A percentile compares a stretch with the other conserved stretches of the same genome.
Evolutionary conservation across 768 basidiomycete species (phyloP).

Genomic region (Mycena vitilis): DNA sequence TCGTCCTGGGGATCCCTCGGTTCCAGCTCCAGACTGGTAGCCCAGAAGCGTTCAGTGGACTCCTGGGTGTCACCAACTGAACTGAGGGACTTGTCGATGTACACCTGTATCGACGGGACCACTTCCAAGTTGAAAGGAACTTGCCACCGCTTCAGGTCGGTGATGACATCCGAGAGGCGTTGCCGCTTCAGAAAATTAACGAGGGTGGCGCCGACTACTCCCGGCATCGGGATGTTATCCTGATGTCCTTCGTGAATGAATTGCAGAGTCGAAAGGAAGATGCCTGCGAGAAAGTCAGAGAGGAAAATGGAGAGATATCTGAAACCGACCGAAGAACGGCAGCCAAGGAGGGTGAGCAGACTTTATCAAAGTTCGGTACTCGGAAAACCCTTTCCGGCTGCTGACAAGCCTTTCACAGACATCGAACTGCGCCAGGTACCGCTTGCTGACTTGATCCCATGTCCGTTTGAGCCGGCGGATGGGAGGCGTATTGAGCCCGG

Average conservation of each 20-base stretch:
- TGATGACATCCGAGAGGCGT: conserved; percentile 93
- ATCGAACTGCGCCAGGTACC: conserved; percentile 77
- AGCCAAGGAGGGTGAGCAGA: conserved; percentile 92
- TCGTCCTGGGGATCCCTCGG: conserved; percentile 97
- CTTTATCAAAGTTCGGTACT: conserved; percentile 87
- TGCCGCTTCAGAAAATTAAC: conserved; percentile 97
- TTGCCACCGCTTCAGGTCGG: conserved; percentile 97
- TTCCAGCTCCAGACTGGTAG: conserved; percentile 86
- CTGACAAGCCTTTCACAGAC: conserved; percentile 91
- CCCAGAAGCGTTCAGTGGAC: conserved; percentile 86
- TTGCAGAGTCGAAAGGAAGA: conserved; percentile 93
- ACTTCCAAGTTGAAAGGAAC: conserved; percentile 87
- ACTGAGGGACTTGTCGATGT: conserved; percentile 82
- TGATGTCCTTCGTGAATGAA: conserved; percentile 98
- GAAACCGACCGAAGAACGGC: conserved; percentile 87
- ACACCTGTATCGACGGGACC: conserved; percentile 74
- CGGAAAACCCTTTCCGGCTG: conserved; percentile 92
- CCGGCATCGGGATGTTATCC: conserved; percentile 68
- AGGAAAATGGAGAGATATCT: conserved; percentile 11
- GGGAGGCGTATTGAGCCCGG: conserved; percentile 92
- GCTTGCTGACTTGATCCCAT: conserved; percentile 88
- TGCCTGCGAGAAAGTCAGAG: conserved; percentile 63
- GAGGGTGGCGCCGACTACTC: conserved; percentile 51
- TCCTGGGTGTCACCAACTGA: conserved; percentile 77
- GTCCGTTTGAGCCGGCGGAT: conserved; percentile 93